Evolutionary conservation across 345 rosid genomes (phyloP), one percentile per base, ranked within the genome.

Genomic region (Melastoma malabathricum): DNA sequence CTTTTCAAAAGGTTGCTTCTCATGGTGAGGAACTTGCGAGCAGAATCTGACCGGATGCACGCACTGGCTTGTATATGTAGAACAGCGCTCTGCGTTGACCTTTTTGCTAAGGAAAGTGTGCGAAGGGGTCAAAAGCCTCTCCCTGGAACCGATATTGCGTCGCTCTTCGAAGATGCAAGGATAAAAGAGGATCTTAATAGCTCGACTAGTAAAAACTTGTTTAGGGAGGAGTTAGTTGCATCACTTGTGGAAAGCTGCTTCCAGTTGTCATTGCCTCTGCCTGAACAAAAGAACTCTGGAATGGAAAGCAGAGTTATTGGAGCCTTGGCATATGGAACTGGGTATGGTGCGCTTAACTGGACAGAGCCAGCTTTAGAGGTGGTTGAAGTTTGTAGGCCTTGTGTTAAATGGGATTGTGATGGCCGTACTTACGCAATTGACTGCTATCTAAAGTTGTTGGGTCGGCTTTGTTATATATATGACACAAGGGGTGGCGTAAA

Each of bases 301-400:
- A 90, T 84, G 98, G 96, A 90, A 75, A 77, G 98, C 79, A 82
- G 96, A 69, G 98, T 90, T 54, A 90, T 90, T 62, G 96, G 96
- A 65, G 98, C 96, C 56, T 76, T 90, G 73, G 96, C 98, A 55
- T 86, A 90, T 73, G 98, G 98, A 58, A 86, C 98, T 69, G 98
- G 96, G 57, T 90, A 86, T 74, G 98, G 98, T 64, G 94, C 98
- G 47, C 64, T 90, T 50, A 90, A 90, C 77, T 90, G 98, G 96
- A 86, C 98, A 15, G 96, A 90, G 61, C 94, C 98, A 48, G 89
- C 98, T 46, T 66, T 90, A 63, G 98, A 90, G 69, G 98, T 90
- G 54, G 96, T 90, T 63, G 98, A 90, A 76, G 96, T 90, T 60
- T 90, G 96, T 65, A 80, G 81, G 58, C 98, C 98, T 55, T 90